Conservation (phyloP, 2,329 filamentous ascomycete species). For the Chalaropsis thielavioides region DNA sequence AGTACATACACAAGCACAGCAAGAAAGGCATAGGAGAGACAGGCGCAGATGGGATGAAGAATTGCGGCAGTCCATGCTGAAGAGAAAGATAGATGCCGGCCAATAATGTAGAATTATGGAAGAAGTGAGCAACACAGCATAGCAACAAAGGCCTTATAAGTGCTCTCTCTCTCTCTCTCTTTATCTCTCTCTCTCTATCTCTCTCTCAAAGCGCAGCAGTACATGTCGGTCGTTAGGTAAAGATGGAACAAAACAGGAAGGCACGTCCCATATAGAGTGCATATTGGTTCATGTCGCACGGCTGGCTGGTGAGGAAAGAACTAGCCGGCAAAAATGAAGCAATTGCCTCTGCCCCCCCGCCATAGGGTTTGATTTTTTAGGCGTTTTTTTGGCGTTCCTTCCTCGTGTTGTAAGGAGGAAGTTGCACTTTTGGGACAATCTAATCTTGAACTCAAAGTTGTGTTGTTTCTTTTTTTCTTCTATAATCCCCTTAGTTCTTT, state of each 20-base stretch:
- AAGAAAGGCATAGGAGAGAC: background rate
- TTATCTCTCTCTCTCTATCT: background rate
- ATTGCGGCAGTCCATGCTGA: background rate
- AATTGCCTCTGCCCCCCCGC: background rate
- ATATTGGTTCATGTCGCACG: slow-evolving; percentile 3
- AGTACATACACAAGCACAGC: background rate
- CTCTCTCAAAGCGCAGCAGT: too few relatives aligned
- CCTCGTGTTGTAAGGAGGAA: slow-evolving; percentile 2
- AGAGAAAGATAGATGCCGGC: background rate
- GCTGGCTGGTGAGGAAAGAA: background rate
- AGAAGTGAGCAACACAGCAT: background rate
- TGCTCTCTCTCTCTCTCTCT: background rate
- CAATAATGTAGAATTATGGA: too few relatives aligned
- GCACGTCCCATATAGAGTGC: background rate
- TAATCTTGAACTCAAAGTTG: background rate
- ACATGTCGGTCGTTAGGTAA: background rate
- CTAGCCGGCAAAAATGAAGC: background rate
- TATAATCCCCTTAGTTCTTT: background rate
- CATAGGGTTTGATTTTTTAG: background rate
- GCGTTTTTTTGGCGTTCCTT: background rate
- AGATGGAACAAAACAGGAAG: background rate
- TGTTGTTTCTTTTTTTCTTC: background rate
- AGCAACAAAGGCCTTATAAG: background rate
- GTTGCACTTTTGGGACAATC: slow-evolving; percentile 6
- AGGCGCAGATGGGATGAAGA: background rate